Evolutionary conservation across 257 asterid genomes (phyloP).

Genomic region (Echites panduratus): DNA sequence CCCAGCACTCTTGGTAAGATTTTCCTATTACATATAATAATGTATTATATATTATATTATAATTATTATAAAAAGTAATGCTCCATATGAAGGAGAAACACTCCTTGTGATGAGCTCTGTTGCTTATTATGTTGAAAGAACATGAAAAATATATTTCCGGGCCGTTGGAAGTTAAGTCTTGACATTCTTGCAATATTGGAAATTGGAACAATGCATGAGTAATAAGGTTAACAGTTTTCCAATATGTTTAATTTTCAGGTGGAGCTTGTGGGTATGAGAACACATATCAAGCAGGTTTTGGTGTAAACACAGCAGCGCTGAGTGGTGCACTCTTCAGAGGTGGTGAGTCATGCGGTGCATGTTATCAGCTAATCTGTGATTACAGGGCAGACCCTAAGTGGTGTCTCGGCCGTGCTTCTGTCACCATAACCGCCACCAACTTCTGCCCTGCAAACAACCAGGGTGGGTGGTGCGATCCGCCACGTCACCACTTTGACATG

Average conservation of each 20-base stretch:
- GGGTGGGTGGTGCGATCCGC: slow-evolving; percentile 79
- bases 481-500: slow-evolving; percentile 71
- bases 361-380: slow-evolving; percentile 52
- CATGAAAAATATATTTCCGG: too few relatives aligned
- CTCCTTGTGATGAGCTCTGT: too few relatives aligned
- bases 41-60: too few relatives aligned
- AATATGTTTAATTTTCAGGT: slow-evolving; percentile 27
- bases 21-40: neutral
- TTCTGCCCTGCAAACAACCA: slow-evolving; percentile 65
- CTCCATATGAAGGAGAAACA: too few relatives aligned
- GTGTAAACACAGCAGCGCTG: slow-evolving; percentile 51
- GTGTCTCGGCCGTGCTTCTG: slow-evolving; percentile 44
- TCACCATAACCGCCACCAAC: slow-evolving; percentile 63
- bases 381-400: slow-evolving; percentile 33
- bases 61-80: too few relatives aligned
- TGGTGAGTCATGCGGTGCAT: slow-evolving; percentile 66
- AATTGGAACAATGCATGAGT: too few relatives aligned
- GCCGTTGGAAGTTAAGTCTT: too few relatives aligned
- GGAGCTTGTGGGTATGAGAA: slow-evolving; percentile 66
- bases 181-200: too few relatives aligned
- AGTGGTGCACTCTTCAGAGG: slow-evolving; percentile 51
- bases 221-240: too few relatives aligned
- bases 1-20: slow-evolving; percentile 56
- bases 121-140: too few relatives aligned
- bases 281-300: slow-evolving; percentile 52